Evolutionary conservation across 2,329 filamentous ascomycete genomes (phyloP), one percentile per base, ranked within the genome.

Genomic region (Tricladium varicosporioides): DNA sequence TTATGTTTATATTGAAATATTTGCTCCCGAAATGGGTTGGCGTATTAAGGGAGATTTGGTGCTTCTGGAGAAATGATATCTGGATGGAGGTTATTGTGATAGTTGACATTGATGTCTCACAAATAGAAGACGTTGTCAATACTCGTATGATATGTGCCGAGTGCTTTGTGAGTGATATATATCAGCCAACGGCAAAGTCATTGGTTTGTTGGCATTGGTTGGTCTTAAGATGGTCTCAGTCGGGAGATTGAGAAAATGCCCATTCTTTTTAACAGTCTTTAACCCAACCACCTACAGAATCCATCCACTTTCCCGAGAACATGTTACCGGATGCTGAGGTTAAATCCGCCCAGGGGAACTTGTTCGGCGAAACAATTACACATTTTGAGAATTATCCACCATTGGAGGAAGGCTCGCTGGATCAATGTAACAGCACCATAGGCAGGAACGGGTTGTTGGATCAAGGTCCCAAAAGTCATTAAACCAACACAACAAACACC

Each of bases 1-100:
- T 60, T 65, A 60, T 67, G 60, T 67, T 58, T 52, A 62, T 62
- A 64, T 63, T 61, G 56, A 53, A 53, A 54, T 51, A n/a, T 33
- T 59, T 50, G 44, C 52, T 59, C 22, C 14, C 51, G 56, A 52
- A 54, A 56, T 57, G 49, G 59, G 59, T 42, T 45, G 63, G 64
- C 63, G 63, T 57, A 62, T 47, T 16, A 43, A 48, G 56, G 58
- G 27, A 27, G 46, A 19, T 14, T 47, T 5, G 48, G 51, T 14
- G 33, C 32, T 40, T 53, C 36, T 36, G 36, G 47, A 43, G 48
- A 32, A 22, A 48, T 54, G 52, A 55, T 52, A 52, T 58, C 42
- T 49, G 44, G 53, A 48, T 51, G 44, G 52, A 36, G 52, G 48
- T 40, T 54, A 48, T 36, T 33, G 16, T 55, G 48, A 44, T 52